Conservation (phyloP, 2,329 filamentous ascomycete species). For the Colletotrichum sp. region DNA sequence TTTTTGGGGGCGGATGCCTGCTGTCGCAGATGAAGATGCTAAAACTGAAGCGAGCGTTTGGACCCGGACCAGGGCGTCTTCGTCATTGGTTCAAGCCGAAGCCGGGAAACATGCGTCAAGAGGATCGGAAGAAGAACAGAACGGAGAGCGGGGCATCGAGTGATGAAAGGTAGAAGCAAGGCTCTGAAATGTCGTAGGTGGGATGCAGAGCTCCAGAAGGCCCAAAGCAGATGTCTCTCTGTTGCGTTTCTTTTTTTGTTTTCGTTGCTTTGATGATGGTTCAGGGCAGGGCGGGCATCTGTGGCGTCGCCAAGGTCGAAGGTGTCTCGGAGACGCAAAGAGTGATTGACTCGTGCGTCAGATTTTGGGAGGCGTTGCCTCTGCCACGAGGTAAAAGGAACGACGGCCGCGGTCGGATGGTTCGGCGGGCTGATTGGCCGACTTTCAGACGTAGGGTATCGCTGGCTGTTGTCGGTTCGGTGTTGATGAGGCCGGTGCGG, state of each 20-base stretch:
- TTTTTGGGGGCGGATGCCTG: constrained; percentile 15
- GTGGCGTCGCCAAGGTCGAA: constrained; percentile 11
- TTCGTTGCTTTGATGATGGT: background rate
- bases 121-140: background rate
- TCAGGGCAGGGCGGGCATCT: background rate
- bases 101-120: background rate
- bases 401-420: constrained; percentile 4
- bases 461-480: background rate
- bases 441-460: background rate
- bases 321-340: constrained; percentile 13
- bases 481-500: background rate
- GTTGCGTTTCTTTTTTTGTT: background rate
- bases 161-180: background rate
- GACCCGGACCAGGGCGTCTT: constrained; percentile 7
- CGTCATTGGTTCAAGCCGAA: constrained; percentile 13
- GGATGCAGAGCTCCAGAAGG: background rate
- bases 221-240: background rate
- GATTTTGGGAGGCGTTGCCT: background rate
- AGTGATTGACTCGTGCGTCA: constrained; percentile 17
- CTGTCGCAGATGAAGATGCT: constrained; percentile 21
- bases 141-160: background rate
- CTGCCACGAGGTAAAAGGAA: constrained; percentile 21
- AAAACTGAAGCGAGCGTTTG: constrained; percentile 22
- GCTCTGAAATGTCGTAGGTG: background rate
- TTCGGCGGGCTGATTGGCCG: background rate